Base-by-base conservation (phyloP, 73 alveolate genomes). In the Tetrahymena borealis region DNA sequence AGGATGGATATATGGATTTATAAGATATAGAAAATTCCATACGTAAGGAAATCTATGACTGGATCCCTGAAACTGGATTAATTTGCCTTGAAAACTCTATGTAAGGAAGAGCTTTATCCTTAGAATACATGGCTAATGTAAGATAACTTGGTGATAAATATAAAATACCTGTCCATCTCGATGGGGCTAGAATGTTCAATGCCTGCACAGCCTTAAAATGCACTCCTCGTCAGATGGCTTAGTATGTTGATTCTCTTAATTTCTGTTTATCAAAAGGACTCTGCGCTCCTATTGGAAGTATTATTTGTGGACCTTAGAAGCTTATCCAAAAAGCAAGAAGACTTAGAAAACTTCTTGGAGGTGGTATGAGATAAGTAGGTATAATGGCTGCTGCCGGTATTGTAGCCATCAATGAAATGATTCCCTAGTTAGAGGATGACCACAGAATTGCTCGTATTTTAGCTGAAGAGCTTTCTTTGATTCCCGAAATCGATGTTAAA, bases 311-410 rank as follows among this genome's bases (percentile, higher is more conserved):
- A 0, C 28, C 95, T 1, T 39, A 94, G 79, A 39, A 92, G 24
- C 91, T 78, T 33, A 94, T 94, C 3, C 60, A 37, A 28, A 78
- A 92, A 33, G 94, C 96, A 33, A 39, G 32, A 20, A 35, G 93
- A 31, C 35, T 93, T 10, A 95, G 97, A 43, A 95, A 95, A 42
- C 32, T 77, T 78, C 96, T 95, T 28, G 97, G 97, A 16, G 97
- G 97, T 6, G 94, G 93, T 11, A 90, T 95, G 96, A 90, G 97
- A 77, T 90, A 95, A 93, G 94, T 78, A 11, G 97, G 97, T 20
- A 78, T 95, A 39, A 32, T 95, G 40, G 94, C 95, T 36, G 94
- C 94, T 20, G 91, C 95, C 12, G 94, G 91, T 12, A 39, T 60
- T 28, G 95, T 90, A 0, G 92, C 95, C 11, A 85, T 95, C 13